Evolutionary conservation across 768 basidiomycete species (phyloP).

Genomic region (Fistulinella prunicolor): DNA sequence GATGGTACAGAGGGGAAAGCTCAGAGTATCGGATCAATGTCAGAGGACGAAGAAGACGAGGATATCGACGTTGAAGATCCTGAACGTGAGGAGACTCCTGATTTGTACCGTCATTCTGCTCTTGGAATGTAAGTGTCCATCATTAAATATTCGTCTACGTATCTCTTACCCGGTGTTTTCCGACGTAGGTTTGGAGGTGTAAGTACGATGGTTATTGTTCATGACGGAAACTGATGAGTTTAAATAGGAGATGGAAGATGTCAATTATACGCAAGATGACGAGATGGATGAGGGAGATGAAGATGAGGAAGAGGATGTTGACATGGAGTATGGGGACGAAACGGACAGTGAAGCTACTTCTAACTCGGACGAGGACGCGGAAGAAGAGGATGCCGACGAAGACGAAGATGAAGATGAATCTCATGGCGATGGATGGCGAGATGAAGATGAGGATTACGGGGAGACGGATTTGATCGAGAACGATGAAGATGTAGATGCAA

Average conservation of each 20-base stretch:
- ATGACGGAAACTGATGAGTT: conserved; percentile 15
- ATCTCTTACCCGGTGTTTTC: conserved; percentile 8
- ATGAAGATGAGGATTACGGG: conserved; percentile 50
- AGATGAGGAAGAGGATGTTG: conserved; percentile 78
- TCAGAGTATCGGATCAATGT: conserved; percentile 41
- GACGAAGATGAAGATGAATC: conserved; percentile 55
- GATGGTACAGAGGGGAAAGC: conserved; percentile 47
- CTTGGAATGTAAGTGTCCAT: conserved; percentile 74
- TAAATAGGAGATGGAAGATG: conserved; percentile 80
- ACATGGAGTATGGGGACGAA: conserved; percentile 85
- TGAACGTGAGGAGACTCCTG: conserved; percentile 79
- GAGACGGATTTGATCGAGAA: conserved; percentile 64
- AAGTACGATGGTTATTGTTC: conserved; percentile 33
- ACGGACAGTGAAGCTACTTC: conserved; percentile 82
- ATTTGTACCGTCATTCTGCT: conserved; percentile 94
- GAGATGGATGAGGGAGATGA: conserved; percentile 83
- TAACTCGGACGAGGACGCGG: conserved; percentile 66
- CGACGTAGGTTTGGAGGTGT: conserved; percentile 68
- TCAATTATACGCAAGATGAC: conserved; percentile 62
- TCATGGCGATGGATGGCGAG: conserved; percentile 50
- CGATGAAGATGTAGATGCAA: conserved; percentile 51
- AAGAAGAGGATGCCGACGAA: conserved; percentile 59
- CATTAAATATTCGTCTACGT: not conserved
- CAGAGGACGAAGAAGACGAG: conserved; percentile 50
- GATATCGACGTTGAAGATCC: conserved; percentile 55